phyloP scores from a whole-genome alignment of 257 asterid genomes.

The Nicotiana paniculata region DNA sequence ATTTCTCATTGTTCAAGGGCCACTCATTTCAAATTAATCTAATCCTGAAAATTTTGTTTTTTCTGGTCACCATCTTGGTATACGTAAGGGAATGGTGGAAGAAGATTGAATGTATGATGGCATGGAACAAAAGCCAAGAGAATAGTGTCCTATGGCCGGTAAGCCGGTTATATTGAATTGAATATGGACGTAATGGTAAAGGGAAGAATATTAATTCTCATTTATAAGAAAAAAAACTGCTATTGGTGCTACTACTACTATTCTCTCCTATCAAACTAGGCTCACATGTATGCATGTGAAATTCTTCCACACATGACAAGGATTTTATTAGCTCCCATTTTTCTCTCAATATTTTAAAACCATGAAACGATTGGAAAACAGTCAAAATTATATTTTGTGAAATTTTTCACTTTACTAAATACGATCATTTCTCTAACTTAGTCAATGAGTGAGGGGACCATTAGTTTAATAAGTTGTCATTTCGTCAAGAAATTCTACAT shows the following conservation, averaged over 20 bases:
- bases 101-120: background rate
- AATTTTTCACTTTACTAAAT: background rate
- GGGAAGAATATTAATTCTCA: background rate
- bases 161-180: constrained; percentile 19
- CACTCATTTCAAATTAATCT: background rate
- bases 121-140: background rate
- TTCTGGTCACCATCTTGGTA: background rate
- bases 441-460: background rate
- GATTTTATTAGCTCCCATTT: background rate
- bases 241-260: background rate
- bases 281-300: constrained; percentile 32
- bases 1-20: background rate
- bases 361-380: background rate
- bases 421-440: background rate
- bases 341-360: background rate
- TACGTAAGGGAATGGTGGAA: background rate
- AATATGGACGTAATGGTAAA: background rate
- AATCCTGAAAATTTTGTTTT: background rate
- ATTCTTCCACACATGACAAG: constrained; percentile 7
- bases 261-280: background rate
- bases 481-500: background rate
- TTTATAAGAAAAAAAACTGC: background rate
- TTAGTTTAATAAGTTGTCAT: background rate
- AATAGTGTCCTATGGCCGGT: constrained; percentile 22
- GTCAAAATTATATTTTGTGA: background rate